phyloP scores from a whole-genome alignment of 176 grass and related monocot genomes.

The Triticum dicoccoides region DNA sequence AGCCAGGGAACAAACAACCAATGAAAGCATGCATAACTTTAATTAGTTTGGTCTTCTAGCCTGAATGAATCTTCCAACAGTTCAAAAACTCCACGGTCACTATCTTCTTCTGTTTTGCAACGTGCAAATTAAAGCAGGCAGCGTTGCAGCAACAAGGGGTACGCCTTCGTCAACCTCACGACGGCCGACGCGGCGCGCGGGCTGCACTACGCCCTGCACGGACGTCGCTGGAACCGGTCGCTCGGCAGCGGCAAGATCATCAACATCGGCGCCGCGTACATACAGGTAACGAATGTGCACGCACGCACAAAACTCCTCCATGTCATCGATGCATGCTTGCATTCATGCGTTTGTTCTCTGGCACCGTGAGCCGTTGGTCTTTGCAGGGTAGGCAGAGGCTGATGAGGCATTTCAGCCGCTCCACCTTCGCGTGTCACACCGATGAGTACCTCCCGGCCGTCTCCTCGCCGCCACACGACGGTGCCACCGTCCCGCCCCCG shows the following conservation, averaged over 20 bases:
- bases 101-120: background rate
- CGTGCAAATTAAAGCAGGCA: background rate
- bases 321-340: too few relatives aligned
- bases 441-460: slow-evolving; percentile 52
- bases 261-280: slow-evolving; percentile 31
- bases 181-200: slow-evolving; percentile 17
- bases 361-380: background rate
- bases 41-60: too few relatives aligned
- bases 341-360: background rate
- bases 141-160: slow-evolving; percentile 51
- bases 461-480: slow-evolving; percentile 52
- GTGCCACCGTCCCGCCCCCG: background rate
- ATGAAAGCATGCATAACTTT: too few relatives aligned
- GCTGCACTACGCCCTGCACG: slow-evolving; percentile 24
- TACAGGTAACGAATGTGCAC: slow-evolving; percentile 43
- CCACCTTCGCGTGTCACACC: slow-evolving; percentile 33
- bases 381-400: slow-evolving; percentile 43
- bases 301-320: background rate
- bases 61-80: too few relatives aligned
- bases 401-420: slow-evolving; percentile 22
- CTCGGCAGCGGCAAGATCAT: slow-evolving; percentile 41
- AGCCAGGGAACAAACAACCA: too few relatives aligned
- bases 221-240: slow-evolving; percentile 33
- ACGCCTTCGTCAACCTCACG: slow-evolving; percentile 81
- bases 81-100: background rate